phyloP scores from a whole-genome alignment of 192 early-diverging fungal species.

The Rhizophlyctis rosea region DNA sequence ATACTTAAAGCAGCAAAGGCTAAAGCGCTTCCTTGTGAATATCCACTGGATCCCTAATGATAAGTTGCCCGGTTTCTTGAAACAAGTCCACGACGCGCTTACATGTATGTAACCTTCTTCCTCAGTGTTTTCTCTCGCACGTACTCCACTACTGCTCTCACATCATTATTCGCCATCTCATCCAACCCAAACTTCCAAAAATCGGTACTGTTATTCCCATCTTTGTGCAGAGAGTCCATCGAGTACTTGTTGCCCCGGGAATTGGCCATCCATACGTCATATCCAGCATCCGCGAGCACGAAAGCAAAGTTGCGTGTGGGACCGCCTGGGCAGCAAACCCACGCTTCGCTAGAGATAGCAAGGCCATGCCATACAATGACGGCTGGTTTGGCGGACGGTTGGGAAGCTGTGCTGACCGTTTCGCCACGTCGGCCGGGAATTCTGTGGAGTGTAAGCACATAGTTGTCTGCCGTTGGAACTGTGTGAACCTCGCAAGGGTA shows the following conservation, averaged over 20 bases:
- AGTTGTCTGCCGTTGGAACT: too few relatives aligned
- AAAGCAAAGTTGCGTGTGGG: constrained; percentile 72
- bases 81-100: too few relatives aligned
- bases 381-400: constrained; percentile 38
- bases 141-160: constrained; percentile 77
- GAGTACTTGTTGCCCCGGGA: constrained; percentile 84
- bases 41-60: too few relatives aligned
- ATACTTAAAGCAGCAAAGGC: constrained; percentile 78
- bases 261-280: constrained; percentile 92
- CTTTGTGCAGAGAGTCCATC: too few relatives aligned
- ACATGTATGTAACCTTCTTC: constrained; percentile 68
- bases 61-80: too few relatives aligned
- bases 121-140: constrained; percentile 71
- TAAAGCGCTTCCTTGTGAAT: constrained; percentile 83
- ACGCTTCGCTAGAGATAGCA: constrained; percentile 80
- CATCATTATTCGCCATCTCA: constrained; percentile 79
- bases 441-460: too few relatives aligned
- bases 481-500: too few relatives aligned
- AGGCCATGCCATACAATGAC: constrained; percentile 90
- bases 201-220: too few relatives aligned
- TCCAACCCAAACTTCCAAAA: constrained; percentile 90
- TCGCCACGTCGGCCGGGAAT: not conserved
- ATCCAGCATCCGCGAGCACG: constrained; percentile 69
- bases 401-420: constrained; percentile 31
- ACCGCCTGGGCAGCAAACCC: constrained; percentile 72